phyloP scores from a whole-genome alignment of 805 yeast genomes.

The Metschnikowia cubensis region DNA sequence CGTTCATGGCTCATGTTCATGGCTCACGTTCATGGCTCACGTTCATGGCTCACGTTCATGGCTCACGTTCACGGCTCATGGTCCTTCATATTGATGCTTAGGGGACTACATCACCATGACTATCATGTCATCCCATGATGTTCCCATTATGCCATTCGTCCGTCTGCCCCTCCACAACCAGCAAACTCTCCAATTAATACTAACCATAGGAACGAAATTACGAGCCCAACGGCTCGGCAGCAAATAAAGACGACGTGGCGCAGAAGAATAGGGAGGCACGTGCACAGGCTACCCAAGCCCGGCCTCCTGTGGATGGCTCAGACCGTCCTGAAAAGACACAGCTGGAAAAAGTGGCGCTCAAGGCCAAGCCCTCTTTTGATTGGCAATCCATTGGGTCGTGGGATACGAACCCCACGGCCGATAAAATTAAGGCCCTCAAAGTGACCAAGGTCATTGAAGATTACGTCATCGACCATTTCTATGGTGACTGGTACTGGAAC shows the following conservation, averaged over 20 bases:
- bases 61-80: too few relatives aligned
- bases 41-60: too few relatives aligned
- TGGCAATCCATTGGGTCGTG: constrained; percentile 41
- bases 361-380: constrained; percentile 27
- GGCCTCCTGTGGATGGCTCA: constrained; percentile 15
- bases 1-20: too few relatives aligned
- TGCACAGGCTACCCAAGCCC: constrained; percentile 12
- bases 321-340: background rate
- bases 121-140: too few relatives aligned
- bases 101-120: too few relatives aligned
- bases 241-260: constrained; percentile 17
- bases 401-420: constrained; percentile 22
- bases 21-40: too few relatives aligned
- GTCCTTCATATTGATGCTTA: too few relatives aligned
- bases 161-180: background rate
- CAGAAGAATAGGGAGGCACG: constrained; percentile 11
- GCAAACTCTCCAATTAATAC: background rate
- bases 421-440: constrained; percentile 25
- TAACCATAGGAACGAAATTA: constrained; percentile 9
- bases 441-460: constrained; percentile 42
- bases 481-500: constrained; percentile 71
- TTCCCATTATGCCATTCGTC: too few relatives aligned
- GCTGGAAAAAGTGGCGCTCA: background rate
- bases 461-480: constrained; percentile 65
- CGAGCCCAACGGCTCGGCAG: constrained; percentile 15